Percentiles rank a stretch among this genome's conserved stretches.
phyloP scores from a whole-genome alignment of 2,329 filamentous ascomycete genomes.

The Cadophora luteo-olivacea region DNA sequence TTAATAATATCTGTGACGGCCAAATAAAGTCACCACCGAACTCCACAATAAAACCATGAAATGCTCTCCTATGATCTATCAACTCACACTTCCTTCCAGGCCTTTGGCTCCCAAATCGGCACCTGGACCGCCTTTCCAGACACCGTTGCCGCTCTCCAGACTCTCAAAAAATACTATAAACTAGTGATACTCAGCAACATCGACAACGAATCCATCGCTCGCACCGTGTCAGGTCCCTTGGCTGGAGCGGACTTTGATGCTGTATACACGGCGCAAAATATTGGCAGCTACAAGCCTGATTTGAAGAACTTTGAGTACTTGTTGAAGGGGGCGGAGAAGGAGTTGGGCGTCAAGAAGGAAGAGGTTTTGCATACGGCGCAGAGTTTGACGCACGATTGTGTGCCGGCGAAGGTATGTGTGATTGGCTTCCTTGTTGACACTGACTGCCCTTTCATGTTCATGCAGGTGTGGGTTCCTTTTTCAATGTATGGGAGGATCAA shows the following conservation, averaged over 20 bases:
- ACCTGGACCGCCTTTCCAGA: conserved; percentile 56
- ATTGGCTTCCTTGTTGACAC: background rate
- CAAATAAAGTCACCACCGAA: too few relatives aligned
- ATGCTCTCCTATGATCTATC: conserved; percentile 18
- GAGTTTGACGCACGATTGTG: conserved; percentile 72
- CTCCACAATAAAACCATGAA: background rate
- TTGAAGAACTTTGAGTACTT: conserved; percentile 70
- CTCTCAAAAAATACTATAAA: conserved; percentile 52
- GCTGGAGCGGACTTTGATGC: conserved; percentile 60
- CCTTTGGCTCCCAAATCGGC: conserved; percentile 51
- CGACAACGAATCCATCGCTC: conserved; percentile 56
- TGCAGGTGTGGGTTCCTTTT: too few relatives aligned
- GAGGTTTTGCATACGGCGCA: conserved; percentile 72
- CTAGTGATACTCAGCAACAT: conserved; percentile 62
- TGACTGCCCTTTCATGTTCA: too few relatives aligned
- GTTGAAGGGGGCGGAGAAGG: conserved; percentile 56
- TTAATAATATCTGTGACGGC: background rate
- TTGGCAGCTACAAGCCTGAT: conserved; percentile 75
- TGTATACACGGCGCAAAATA: conserved; percentile 70
- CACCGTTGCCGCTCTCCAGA: conserved; percentile 51
- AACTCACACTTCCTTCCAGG: conserved; percentile 33
- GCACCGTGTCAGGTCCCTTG: conserved; percentile 53
- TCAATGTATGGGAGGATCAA: background rate
- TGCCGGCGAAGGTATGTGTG: conserved; percentile 56
- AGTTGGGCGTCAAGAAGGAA: conserved; percentile 59